Evolutionary conservation across 768 basidiomycete species (phyloP), one percentile per base, ranked within the genome.

Genomic region (Psilocybe cyanescens): DNA sequence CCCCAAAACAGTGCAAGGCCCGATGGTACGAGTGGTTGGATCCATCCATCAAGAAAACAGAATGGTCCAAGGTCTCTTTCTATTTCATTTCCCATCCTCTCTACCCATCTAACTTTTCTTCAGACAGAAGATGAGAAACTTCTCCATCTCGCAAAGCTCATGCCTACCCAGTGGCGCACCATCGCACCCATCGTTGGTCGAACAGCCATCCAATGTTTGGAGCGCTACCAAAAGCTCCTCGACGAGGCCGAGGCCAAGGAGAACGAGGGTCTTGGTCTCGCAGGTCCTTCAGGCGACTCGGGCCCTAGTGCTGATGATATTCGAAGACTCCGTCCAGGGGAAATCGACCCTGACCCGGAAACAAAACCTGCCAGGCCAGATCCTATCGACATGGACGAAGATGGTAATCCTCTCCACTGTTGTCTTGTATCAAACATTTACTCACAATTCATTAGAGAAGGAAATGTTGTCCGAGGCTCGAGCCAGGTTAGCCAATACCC

Each of bases 381-480:
- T 79, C 97, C 97, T 5, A 98, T 99, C 67, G 97, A 99, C 77
- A 99, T 99, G 97, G 97, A 99, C 72, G 97, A 99, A 78, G 97
- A 99, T 71, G 96, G 94, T 91, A 65, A 85, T 78, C 37, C 11
- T 55, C 3, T 53, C 35, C 16, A 35, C 4, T 24, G 2, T 41
- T 49, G 24, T 37, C 16, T 3, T 12, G 12, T n/a, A 3, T 58
- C 30, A 49, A 33, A 12, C 16, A 30, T 68, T 44, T 64, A 24
- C 31, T 65, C 51, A 60, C 62, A 39, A 17, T 17, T 30, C n/a
- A 65, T 29, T 68, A 95, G 95, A 99, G 77, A 99, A 99, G 88
- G 97, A 99, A 75, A 99, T 99, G 97, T 78, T 99, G 69, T 99
- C 97, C 1, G 97, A 99, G 75, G 97, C 97, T 30, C 90, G 97